A percentile compares a stretch with the other conserved stretches of the same genome.
Conservation (phyloP, 805 yeast genomes). For the Starmerella stigmatis region DNA sequence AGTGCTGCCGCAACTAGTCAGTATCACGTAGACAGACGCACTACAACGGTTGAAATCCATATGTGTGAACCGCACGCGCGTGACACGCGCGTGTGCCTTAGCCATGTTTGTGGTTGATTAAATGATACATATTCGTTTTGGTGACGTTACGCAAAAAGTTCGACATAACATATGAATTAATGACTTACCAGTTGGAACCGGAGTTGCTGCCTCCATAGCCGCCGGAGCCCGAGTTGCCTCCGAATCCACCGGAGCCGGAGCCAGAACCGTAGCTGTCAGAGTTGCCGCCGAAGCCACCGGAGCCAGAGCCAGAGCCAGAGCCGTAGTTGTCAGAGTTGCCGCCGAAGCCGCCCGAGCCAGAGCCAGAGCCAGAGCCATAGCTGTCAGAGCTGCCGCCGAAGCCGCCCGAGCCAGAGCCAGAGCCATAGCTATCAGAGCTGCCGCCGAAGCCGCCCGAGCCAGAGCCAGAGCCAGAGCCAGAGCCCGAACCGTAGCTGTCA, state of each 20-base stretch:
- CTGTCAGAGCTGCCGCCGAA: constrained; percentile 14
- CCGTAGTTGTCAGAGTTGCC: constrained; percentile 21
- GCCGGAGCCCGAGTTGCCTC: constrained; percentile 20
- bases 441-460: constrained; percentile 16
- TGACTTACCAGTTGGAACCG: constrained; percentile 30
- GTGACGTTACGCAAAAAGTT: not conserved
- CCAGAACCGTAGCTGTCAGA: constrained; percentile 16
- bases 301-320: constrained; percentile 11
- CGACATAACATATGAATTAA: no score
- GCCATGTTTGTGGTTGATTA: no score
- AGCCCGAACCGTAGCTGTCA: constrained; percentile 28
- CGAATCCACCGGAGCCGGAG: constrained; percentile 23
- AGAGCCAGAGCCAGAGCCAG: constrained; percentile 2
- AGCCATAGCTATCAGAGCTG: constrained; percentile 11
- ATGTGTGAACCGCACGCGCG: no score
- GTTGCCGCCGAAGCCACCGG: constrained; percentile 26
- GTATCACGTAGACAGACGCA: no score
- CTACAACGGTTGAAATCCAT: no score
- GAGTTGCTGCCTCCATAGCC: constrained; percentile 23
- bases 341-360: constrained; percentile 10
- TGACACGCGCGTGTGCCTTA: no score
- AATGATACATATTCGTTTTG: no score
- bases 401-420: constrained; percentile 29
- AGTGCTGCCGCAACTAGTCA: no score
- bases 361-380: constrained; percentile 25